Conservation (phyloP, 2,329 filamentous ascomycete species). For the Rugonectria rugulosa region DNA sequence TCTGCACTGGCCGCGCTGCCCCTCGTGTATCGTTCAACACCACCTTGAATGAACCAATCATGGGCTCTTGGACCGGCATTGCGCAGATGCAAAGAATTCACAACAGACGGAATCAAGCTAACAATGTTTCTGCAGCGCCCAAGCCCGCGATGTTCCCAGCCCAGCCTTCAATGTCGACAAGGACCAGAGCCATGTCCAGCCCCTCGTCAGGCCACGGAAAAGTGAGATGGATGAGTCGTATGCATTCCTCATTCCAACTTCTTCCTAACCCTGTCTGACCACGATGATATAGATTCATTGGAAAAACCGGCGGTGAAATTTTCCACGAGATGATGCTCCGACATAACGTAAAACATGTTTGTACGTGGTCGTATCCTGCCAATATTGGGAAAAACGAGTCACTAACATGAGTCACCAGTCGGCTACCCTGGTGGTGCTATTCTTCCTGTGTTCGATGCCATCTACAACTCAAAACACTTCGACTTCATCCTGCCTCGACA, state of each 20-base stretch:
- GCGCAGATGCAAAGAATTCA: conserved; percentile 1
- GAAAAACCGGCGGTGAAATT: conserved; percentile 93
- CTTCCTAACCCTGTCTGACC: conserved; percentile 1
- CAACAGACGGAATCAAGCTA: conserved; percentile 24
- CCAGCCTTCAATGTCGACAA: conserved; percentile 64
- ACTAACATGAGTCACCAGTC: conserved; percentile 56
- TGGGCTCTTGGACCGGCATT: conserved; percentile 4
- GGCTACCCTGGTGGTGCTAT: conserved; percentile 96
- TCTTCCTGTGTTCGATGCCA: conserved; percentile 97
- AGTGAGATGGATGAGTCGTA: conserved; percentile 84
- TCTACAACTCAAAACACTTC: conserved; percentile 97
- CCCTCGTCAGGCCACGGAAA: conserved; percentile 66
- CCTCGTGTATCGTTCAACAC: conserved; percentile 21
- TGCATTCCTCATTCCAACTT: conserved; percentile 44
- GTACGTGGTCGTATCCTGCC: conserved; percentile 71
- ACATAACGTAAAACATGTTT: conserved; percentile 91
- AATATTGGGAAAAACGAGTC: not conserved
- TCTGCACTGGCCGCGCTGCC: conserved; percentile 18
- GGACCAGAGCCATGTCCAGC: conserved; percentile 70
- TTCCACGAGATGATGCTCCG: conserved; percentile 99
- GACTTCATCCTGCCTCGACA: conserved; percentile 95
- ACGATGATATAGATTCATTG: conserved; percentile 73
- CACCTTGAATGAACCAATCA: not conserved
- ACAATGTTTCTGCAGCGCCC: conserved; percentile 31
- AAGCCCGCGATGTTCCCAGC: conserved; percentile 67